Evolutionary conservation across 805 yeast species (phyloP), one percentile per base, ranked within the genome.

Genomic region (Candida piceae): DNA sequence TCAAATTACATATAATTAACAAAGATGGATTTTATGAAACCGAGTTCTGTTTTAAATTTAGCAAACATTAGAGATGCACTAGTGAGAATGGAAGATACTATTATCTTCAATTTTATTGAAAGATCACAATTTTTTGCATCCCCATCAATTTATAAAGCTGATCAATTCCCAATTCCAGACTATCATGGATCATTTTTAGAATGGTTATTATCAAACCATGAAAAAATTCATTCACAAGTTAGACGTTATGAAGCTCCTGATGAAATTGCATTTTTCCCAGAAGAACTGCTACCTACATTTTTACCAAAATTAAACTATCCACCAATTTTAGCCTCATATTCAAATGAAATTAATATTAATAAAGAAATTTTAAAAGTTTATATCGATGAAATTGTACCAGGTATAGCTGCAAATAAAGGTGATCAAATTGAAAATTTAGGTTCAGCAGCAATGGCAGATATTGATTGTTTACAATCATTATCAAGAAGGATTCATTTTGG

Each of bases 401-500:
- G 74, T 37, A 73, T 89, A 12, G 72, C 88, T 11, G 78, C 80
- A 25, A 72, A 67, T 27, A 53, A 60, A 23, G 82, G 86, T 2
- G 94, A 88, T 39, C 94, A 88, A 53, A 65, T 70, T 29, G 96
- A 88, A 55, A 93, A 89, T 60, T 68, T 78, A 38, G 98, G 98
- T 1, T 82, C 95, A 19, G 85, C 93, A 27, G 80, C 95, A 4
- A 66, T 78, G 27, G 70, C 86, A 44, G 98, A 93, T 57, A 84
- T 90, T 39, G 95, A 84, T 48, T 77, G 84, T 47, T 69, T 93
- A 47, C 96, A 93, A 60, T 81, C 95, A 5, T 64, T 93, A 31
- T 84, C 95, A 7, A 72, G 98, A 52, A 74, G 98, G 57, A 86
- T 93, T 49, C 98, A 93, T 63, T 93, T 90, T 63, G 98, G 98